phyloP scores from a whole-genome alignment of 2,329 filamentous ascomycete genomes.

The Pochonia chlamydosporia region DNA sequence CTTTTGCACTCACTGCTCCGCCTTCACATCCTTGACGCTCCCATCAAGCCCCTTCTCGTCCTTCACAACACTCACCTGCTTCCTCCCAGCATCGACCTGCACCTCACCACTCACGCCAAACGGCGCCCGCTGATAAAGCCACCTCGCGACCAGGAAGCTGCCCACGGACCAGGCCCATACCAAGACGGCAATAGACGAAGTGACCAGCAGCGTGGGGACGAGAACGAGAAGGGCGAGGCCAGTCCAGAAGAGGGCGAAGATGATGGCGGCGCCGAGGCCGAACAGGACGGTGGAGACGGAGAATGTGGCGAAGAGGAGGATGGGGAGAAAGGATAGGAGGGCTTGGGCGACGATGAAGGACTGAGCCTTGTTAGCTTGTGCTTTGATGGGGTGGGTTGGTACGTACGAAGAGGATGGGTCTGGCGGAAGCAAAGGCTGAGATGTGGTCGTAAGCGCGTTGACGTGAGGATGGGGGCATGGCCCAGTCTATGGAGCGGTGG shows the following conservation, averaged over 20 bases:
- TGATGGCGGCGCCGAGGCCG: conserved; percentile 53
- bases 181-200: conserved; percentile 54
- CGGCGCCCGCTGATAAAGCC: conserved; percentile 35
- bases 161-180: conserved; percentile 63
- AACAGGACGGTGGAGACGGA: conserved; percentile 56
- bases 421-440: conserved; percentile 51
- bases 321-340: conserved; percentile 58
- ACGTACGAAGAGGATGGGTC: conserved; percentile 65
- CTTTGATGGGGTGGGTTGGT: not conserved
- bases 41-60: conserved; percentile 16
- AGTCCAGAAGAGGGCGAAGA: conserved; percentile 64
- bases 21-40: conserved; percentile 4
- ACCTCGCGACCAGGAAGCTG: conserved; percentile 46
- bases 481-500: conserved; percentile 39
- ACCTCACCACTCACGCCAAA: conserved; percentile 13
- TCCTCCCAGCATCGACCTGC: conserved; percentile 16
- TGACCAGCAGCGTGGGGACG: conserved; percentile 62
- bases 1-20: not conserved
- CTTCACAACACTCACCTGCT: conserved; percentile 14
- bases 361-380: conserved; percentile 31
- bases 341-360: conserved; percentile 63
- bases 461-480: conserved; percentile 56
- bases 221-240: conserved; percentile 62
- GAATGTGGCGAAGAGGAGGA: conserved; percentile 65
- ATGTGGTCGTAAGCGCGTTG: conserved; percentile 48